Evolutionary conservation across 176 grass and related monocot species (phyloP).

Genomic region (Calamus simplicifolius): DNA sequence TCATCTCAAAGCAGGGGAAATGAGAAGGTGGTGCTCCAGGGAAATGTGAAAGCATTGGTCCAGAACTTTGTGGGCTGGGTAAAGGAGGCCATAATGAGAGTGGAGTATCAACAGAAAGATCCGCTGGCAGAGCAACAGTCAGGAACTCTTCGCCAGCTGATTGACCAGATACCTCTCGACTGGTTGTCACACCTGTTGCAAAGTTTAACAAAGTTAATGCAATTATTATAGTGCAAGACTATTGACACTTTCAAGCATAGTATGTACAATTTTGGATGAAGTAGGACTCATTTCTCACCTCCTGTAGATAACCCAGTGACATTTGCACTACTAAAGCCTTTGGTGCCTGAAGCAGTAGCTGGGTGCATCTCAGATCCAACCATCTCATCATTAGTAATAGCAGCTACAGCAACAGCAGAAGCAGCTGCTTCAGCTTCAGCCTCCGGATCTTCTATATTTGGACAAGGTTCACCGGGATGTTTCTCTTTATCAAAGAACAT

Average conservation of each 20-base stretch:
- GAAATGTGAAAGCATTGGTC: slow-evolving; percentile 75
- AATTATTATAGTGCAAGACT: background rate
- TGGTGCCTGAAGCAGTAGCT: slow-evolving; percentile 41
- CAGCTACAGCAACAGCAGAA: slow-evolving; percentile 86
- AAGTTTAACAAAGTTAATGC: background rate
- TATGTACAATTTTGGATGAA: no score
- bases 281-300: slow-evolving; percentile 25
- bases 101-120: slow-evolving; percentile 89
- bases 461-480: slow-evolving; percentile 27
- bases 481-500: slow-evolving; percentile 55
- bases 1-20: slow-evolving; percentile 92
- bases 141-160: slow-evolving; percentile 60
- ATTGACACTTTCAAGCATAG: background rate
- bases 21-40: slow-evolving; percentile 63
- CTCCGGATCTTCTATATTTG: slow-evolving; percentile 42
- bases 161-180: slow-evolving; percentile 25
- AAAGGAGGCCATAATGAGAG: slow-evolving; percentile 76
- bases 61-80: slow-evolving; percentile 64
- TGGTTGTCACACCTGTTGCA: slow-evolving; percentile 25
- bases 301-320: slow-evolving; percentile 40
- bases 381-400: slow-evolving; percentile 79
- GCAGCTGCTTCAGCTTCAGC: slow-evolving; percentile 80
- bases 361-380: slow-evolving; percentile 35
- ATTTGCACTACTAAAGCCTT: slow-evolving; percentile 51
- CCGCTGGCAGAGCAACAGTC: slow-evolving; percentile 82